A percentile compares a stretch with the other conserved stretches of the same genome.
Conservation (phyloP, 192 early-diverging fungal species). For the Coemansia sp. region DNA sequence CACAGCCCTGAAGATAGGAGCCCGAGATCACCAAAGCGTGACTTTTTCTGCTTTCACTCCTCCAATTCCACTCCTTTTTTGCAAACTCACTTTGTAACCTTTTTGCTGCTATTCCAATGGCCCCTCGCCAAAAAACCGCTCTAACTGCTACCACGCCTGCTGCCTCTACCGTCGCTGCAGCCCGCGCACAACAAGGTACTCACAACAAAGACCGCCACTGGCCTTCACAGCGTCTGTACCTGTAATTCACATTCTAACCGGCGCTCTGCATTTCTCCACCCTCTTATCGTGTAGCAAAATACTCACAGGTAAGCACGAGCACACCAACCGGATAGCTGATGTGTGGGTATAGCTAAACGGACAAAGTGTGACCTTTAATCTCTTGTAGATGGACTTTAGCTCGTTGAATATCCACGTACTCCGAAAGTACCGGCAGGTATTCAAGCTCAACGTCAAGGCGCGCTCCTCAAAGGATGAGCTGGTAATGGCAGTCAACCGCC, state of each 20-base stretch:
- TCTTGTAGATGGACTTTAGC: slow-evolving; percentile 51
- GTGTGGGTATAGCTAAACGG: background rate
- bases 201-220: background rate
- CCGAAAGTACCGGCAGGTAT: slow-evolving; percentile 53
- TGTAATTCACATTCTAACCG: background rate
- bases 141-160: background rate
- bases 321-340: background rate
- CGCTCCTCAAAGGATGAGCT: slow-evolving; percentile 54
- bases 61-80: too few relatives aligned
- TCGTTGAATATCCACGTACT: slow-evolving; percentile 45
- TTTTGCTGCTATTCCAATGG: background rate
- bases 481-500: slow-evolving; percentile 41
- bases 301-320: slow-evolving; percentile 13
- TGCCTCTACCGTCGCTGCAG: background rate
- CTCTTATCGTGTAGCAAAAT: slow-evolving; percentile 5
- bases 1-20: background rate
- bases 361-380: background rate
- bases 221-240: too few relatives aligned
- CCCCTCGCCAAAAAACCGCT: slow-evolving; percentile 15
- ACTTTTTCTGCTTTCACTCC: background rate
- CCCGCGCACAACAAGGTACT: background rate
- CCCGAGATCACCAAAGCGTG: background rate
- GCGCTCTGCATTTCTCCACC: background rate
- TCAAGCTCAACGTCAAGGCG: slow-evolving; percentile 54
- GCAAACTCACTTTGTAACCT: background rate